Percentiles rank a stretch among this genome's conserved stretches.
Conservation (phyloP, 2,329 filamentous ascomycete species). For the Botrytis aclada region DNA sequence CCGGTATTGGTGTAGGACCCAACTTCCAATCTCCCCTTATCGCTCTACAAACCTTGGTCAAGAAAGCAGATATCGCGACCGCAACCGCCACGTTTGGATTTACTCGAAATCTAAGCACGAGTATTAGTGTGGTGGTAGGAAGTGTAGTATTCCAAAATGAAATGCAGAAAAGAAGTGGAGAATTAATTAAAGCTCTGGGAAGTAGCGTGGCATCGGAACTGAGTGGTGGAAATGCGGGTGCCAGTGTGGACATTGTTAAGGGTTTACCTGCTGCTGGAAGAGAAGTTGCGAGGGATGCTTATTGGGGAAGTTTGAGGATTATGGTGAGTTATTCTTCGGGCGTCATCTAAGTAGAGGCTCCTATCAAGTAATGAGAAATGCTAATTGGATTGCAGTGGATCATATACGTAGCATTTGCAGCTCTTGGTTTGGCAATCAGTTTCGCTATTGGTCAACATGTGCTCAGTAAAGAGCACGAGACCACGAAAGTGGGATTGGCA, state of each 20-base stretch:
- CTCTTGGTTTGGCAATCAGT: conserved; percentile 41
- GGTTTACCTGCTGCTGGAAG: conserved; percentile 27
- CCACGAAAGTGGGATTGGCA: conserved; percentile 48
- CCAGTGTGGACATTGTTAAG: conserved; percentile 32
- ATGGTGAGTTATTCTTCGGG: conserved; percentile 23
- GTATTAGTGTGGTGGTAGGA: conserved; percentile 49
- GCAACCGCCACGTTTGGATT: conserved; percentile 61
- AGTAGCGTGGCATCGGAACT: conserved; percentile 27
- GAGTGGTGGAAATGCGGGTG: conserved; percentile 32
- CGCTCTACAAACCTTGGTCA: conserved; percentile 61
- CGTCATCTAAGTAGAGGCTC: accelerated
- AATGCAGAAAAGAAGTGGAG: conserved; percentile 33
- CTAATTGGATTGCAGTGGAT: conserved; percentile 29
- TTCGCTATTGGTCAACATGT: conserved; percentile 44
- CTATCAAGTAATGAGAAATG: not conserved
- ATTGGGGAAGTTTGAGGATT: conserved; percentile 30
- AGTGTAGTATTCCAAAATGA: conserved; percentile 52
- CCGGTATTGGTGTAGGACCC: conserved; percentile 62
- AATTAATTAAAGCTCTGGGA: conserved; percentile 30
- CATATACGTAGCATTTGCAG: conserved; percentile 35
- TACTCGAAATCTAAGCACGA: conserved; percentile 46
- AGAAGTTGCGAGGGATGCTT: conserved; percentile 30
- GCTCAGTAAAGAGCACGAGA: conserved; percentile 49
- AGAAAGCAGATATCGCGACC: conserved; percentile 62
- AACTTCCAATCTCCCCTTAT: conserved; percentile 69